phyloP scores from a whole-genome alignment of 768 basidiomycete genomes.

The Brasilioporus rufonigricans region DNA sequence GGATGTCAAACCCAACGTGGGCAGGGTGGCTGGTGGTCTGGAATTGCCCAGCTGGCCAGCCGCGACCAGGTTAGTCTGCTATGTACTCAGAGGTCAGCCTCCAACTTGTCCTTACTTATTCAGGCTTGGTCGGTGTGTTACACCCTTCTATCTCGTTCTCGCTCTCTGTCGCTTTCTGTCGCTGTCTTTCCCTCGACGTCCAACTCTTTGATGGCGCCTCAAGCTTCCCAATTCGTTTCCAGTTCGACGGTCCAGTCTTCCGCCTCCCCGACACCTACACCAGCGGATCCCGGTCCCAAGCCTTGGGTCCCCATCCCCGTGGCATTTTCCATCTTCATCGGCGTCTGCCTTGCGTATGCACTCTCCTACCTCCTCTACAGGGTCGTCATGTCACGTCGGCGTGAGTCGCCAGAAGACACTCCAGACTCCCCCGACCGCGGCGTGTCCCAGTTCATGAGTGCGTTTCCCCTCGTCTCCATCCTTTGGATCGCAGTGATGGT shows the following conservation, averaged over 20 bases:
- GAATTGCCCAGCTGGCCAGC: conserved; percentile 5
- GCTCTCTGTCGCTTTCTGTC: conserved; percentile 10
- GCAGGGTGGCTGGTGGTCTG: background rate
- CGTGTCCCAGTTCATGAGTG: conserved; percentile 30
- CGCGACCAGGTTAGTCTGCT: background rate
- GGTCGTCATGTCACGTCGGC: conserved; percentile 18
- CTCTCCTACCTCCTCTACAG: conserved; percentile 30
- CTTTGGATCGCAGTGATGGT: background rate
- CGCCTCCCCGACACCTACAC: conserved; percentile 1
- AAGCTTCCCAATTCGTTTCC: conserved; percentile 9
- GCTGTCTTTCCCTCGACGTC: background rate
- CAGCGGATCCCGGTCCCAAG: background rate
- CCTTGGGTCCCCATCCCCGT: conserved; percentile 17
- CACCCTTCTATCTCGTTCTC: conserved; percentile 13
- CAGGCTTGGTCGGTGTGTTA: background rate
- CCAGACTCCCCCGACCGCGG: conserved; percentile 23
- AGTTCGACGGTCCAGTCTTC: conserved; percentile 6
- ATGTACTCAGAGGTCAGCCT: conserved; percentile 19
- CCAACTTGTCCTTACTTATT: conserved; percentile 9
- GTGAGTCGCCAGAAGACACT: conserved; percentile 4
- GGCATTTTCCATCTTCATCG: conserved; percentile 22
- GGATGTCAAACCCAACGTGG: background rate
- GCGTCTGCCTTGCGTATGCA: conserved; percentile 26
- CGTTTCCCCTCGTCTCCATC: background rate
- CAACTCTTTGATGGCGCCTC: conserved; percentile 23